phyloP scores from a whole-genome alignment of 1,139 yeast species.

The Candida glucosophila region DNA sequence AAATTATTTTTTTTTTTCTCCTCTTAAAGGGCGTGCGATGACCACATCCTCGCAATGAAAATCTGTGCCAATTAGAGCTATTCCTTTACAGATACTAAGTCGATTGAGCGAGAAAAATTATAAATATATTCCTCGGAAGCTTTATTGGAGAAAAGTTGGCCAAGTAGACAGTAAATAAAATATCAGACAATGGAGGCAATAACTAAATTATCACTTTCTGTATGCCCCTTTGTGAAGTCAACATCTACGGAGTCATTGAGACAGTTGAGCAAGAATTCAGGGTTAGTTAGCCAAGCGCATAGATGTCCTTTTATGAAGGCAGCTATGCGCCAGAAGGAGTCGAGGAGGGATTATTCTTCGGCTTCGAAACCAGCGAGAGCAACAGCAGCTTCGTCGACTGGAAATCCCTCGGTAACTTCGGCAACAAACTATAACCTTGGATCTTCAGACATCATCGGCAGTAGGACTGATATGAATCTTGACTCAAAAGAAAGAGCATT shows the following conservation, averaged over 20 bases:
- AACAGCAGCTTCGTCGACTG: slow-evolving; percentile 25
- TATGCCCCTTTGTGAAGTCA: slow-evolving; percentile 81
- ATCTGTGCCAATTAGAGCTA: too few relatives aligned
- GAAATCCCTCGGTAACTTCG: slow-evolving; percentile 22
- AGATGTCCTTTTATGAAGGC: slow-evolving; percentile 86
- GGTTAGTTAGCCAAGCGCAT: slow-evolving; percentile 54
- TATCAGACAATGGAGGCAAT: slow-evolving; percentile 60
- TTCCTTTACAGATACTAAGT: too few relatives aligned
- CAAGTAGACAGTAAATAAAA: slow-evolving; percentile 1
- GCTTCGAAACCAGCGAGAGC: slow-evolving; percentile 47
- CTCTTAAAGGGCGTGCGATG: too few relatives aligned
- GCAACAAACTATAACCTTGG: slow-evolving; percentile 28
- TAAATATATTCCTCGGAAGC: too few relatives aligned
- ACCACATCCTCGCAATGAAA: too few relatives aligned
- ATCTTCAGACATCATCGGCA: slow-evolving; percentile 19
- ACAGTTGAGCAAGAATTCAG: slow-evolving; percentile 32
- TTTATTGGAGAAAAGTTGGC: too few relatives aligned
- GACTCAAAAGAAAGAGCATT: slow-evolving; percentile 40
- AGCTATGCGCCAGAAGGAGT: slow-evolving; percentile 41
- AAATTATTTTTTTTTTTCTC: too few relatives aligned
- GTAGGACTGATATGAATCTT: slow-evolving; percentile 17
- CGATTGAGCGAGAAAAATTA: too few relatives aligned
- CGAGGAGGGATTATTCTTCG: slow-evolving; percentile 42
- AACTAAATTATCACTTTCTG: slow-evolving; percentile 66
- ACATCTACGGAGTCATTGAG: slow-evolving; percentile 56